phyloP scores from a whole-genome alignment of 2,329 filamentous ascomycete species.

The Pseudogymnoascus sp. region DNA sequence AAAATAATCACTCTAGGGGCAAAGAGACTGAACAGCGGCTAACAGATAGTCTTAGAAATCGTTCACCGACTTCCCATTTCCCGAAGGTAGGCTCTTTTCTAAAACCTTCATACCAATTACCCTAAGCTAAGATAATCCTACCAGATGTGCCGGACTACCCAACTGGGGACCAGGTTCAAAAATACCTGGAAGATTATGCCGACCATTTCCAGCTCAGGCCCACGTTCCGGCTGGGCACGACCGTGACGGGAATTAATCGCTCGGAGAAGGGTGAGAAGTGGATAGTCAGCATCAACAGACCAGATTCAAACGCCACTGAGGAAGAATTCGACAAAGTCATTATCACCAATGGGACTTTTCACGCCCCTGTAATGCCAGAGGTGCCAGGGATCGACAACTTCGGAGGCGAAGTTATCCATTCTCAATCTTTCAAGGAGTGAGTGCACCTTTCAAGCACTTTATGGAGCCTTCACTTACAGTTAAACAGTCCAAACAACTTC shows the following conservation, averaged over 20 bases:
- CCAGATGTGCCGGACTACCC: conserved; percentile 9
- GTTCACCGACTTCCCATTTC: conserved; percentile 36
- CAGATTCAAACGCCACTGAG: conserved; percentile 13
- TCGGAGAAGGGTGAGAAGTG: conserved; percentile 27
- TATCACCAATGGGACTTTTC: conserved; percentile 29
- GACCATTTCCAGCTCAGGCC: conserved; percentile 31
- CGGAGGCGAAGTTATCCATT: conserved; percentile 33
- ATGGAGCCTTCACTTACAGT: not conserved
- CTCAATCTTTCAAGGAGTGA: conserved; percentile 17
- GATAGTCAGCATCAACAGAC: conserved; percentile 26
- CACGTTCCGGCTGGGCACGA: conserved; percentile 29
- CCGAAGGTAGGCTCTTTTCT: conserved; percentile 27
- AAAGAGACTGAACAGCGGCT: not conserved
- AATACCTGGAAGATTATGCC: conserved; percentile 36
- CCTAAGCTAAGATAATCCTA: not conserved
- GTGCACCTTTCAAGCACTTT: not conserved
- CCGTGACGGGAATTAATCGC: conserved; percentile 25
- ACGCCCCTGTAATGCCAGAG: conserved; percentile 29
- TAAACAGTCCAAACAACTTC: conserved; percentile 28
- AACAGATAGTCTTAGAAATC: not conserved
- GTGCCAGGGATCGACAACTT: conserved; percentile 32
- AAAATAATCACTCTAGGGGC: conserved; percentile 26
- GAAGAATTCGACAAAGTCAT: conserved; percentile 33
- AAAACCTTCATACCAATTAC: not conserved
- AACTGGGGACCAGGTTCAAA: conserved; percentile 24